phyloP scores from a whole-genome alignment of 1,139 yeast species.

The Diutina scorzettiae region DNA sequence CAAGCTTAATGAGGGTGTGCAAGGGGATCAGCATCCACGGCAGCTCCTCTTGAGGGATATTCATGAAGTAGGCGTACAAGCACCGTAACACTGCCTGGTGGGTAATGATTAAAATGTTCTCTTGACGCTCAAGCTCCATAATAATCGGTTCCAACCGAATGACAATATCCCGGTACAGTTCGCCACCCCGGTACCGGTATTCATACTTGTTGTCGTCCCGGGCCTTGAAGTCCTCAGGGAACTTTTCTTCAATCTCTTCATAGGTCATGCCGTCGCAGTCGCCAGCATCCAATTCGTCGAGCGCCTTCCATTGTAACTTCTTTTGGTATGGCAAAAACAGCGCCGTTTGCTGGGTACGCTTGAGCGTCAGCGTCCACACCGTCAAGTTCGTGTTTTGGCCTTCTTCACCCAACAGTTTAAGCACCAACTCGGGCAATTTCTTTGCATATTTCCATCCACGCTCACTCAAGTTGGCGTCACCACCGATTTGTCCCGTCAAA shows the following conservation, averaged over 20 bases:
- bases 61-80: constrained; percentile 95
- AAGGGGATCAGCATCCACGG: constrained; percentile 99
- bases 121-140: constrained; percentile 97
- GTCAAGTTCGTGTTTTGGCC: constrained; percentile 54
- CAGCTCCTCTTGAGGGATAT: constrained; percentile 91
- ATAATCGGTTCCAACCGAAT: constrained; percentile 90
- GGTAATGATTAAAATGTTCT: constrained; percentile 86
- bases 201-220: constrained; percentile 94
- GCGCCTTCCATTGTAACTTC: constrained; percentile 88
- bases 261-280: constrained; percentile 91
- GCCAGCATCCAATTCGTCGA: constrained; percentile 96
- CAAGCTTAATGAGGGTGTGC: constrained; percentile 85
- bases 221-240: constrained; percentile 92
- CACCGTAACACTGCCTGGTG: constrained; percentile 97
- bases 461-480: constrained; percentile 79
- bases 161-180: constrained; percentile 90
- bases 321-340: constrained; percentile 64
- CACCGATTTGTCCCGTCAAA: constrained; percentile 90
- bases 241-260: constrained; percentile 60
- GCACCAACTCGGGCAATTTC: constrained; percentile 69
- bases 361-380: constrained; percentile 92
- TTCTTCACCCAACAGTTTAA: constrained; percentile 61
- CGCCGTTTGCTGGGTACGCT: constrained; percentile 89
- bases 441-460: constrained; percentile 81
- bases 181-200: constrained; percentile 94